These are phyloP conservation scores for Trametes sp. DNA, from an alignment of 1,284 basidiomycete species.

Conservation along the genomic window DNA sequence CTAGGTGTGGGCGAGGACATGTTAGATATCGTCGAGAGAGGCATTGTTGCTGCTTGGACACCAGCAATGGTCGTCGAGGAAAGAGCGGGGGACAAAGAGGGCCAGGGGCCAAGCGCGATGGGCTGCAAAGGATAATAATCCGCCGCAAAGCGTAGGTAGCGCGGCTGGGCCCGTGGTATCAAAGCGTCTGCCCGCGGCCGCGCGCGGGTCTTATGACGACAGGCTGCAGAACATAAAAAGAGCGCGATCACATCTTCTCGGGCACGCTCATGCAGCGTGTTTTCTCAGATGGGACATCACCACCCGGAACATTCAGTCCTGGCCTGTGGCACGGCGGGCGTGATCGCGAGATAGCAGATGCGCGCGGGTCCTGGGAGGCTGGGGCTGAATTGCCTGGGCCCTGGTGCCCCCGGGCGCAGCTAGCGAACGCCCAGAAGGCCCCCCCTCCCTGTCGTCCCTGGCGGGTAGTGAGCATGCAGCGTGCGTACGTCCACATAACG, in stretches of 20 bases:
- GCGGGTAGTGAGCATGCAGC: slow-evolving; percentile 26
- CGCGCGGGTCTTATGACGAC: slow-evolving; percentile 43
- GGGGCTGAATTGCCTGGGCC: slow-evolving; percentile 11
- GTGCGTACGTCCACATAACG: slow-evolving; percentile 30
- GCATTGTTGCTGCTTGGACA: slow-evolving; percentile 23
- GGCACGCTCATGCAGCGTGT: slow-evolving; percentile 31
- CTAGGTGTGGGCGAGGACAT: slow-evolving; percentile 40
- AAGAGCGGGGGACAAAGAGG: slow-evolving; percentile 20
- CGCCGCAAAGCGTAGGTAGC: slow-evolving; percentile 21
- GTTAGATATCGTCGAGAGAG: slow-evolving; percentile 37
- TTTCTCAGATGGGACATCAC: slow-evolving; percentile 35
- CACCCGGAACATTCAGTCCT: slow-evolving; percentile 25
- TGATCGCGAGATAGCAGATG: slow-evolving; percentile 31
- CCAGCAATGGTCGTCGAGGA: slow-evolving; percentile 5
- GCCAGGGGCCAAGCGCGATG: slow-evolving; percentile 10
- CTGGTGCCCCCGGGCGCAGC: slow-evolving; percentile 1
- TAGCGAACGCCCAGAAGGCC: background rate
- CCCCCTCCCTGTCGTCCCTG: slow-evolving; percentile 21
- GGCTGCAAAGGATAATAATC: slow-evolving; percentile 14
- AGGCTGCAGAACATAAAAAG: slow-evolving; percentile 29
- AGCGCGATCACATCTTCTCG: slow-evolving; percentile 30
- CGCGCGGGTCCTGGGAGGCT: slow-evolving; percentile 17
- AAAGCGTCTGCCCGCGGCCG: slow-evolving; percentile 19
- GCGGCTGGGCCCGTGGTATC: slow-evolving; percentile 21
- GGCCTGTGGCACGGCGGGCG: slow-evolving; percentile 17